Evolutionary conservation across 1,139 yeast species (phyloP), one percentile per base, ranked within the genome.

Genomic region (Yamadazyma sp.): DNA sequence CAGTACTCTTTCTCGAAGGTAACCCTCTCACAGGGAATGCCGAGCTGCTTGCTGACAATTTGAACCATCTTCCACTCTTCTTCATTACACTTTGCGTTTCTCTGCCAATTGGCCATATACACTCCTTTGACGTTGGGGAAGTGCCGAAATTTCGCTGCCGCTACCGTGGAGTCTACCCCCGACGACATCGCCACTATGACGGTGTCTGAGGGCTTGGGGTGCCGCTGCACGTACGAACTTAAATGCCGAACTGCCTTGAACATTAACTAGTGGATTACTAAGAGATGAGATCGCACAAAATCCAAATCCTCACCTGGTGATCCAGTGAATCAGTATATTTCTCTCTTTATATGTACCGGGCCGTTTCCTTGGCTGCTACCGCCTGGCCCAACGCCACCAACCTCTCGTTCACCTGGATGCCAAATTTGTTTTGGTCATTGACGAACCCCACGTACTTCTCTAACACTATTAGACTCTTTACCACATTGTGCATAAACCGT

Each of bases 121-220:
- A 92, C 71, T 0, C 97, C 98, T 33, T 70, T 63, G 1, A 85
- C 94, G 33, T 83, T 79, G 5, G 59, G 66, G 45, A 73, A 75
- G 39, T 65, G 58, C 26, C 65, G 57, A 55, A 80, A 79, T 42
- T 89, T 51, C 0, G 92, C 81, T 0, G 98, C 98, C 2, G 87
- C 80, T 1, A 92, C 89, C 1, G 96, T 84, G 0, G 98, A 89
- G 59, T 92, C 98, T 0, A 92, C 98, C 0, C 99, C 99, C 0
- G 96, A 86, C 1, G 96, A 88, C 97, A 92, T 88, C 17, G 98
- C 96, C 2, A 92, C 78, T 26, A 86, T 68, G 17, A 92, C 75
- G 38, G 72, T 77, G 53, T 87, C 95, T 27, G 73, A 58, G 4
- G 50, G 50, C 1, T 47, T 44, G 0, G 94, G 92, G 22, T 54